A percentile compares a stretch with the other conserved stretches of the same genome.
phyloP scores from a whole-genome alignment of 768 basidiomycete species.

The Asterophora lycoperdoides region DNA sequence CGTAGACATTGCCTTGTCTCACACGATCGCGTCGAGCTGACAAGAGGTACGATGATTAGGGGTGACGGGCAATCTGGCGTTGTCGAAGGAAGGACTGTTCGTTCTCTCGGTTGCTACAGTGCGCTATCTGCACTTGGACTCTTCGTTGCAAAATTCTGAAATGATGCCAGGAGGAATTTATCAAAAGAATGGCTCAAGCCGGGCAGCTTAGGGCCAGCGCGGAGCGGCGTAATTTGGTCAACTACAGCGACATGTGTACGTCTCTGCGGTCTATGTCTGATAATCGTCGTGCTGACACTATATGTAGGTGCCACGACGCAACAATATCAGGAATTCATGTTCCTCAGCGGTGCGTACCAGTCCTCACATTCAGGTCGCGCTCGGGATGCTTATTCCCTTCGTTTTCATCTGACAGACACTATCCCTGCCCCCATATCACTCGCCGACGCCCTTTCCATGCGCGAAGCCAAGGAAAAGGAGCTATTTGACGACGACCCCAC shows the following conservation, averaged over 20 bases:
- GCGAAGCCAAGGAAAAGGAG: conserved; percentile 48
- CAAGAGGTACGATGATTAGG: conserved; percentile 29
- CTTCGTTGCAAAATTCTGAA: conserved; percentile 4
- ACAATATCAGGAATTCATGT: conserved; percentile 66
- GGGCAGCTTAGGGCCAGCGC: conserved; percentile 62
- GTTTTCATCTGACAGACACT: conserved; percentile 42
- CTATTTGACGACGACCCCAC: conserved; percentile 59
- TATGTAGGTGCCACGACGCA: conserved; percentile 51
- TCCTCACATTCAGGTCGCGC: background rate
- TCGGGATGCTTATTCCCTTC: conserved; percentile 5
- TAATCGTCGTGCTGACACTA: conserved; percentile 4
- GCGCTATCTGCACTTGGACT: conserved; percentile 15
- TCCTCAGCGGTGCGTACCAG: conserved; percentile 51
- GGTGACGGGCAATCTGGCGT: conserved; percentile 54
- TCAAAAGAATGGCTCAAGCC: conserved; percentile 68
- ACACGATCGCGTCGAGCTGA: conserved; percentile 1
- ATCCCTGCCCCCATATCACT: conserved; percentile 62
- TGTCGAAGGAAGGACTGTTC: conserved; percentile 75
- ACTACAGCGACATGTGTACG: conserved; percentile 76
- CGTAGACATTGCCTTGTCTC: conserved; percentile 16
- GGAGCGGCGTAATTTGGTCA: conserved; percentile 53
- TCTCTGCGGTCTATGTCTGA: conserved; percentile 5
- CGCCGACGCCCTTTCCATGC: conserved; percentile 53
- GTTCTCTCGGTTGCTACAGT: conserved; percentile 77
- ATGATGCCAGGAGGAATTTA: conserved; percentile 70